Evolutionary conservation across 2,329 filamentous ascomycete species (phyloP).

Genomic region (Pseudodiploospora longispora): DNA sequence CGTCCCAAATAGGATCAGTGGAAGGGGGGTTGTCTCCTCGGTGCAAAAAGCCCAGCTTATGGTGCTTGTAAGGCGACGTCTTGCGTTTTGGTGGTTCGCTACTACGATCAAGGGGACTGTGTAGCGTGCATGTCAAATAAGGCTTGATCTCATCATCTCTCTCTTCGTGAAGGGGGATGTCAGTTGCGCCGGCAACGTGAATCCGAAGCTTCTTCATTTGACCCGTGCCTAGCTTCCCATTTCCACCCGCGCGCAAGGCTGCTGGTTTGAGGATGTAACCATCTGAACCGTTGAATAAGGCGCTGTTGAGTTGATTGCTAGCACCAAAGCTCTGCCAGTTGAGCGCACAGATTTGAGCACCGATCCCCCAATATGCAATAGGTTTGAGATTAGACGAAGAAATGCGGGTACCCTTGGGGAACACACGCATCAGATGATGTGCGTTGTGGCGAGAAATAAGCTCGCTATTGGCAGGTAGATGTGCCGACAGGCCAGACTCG

Average conservation of each 20-base stretch:
- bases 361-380: conserved; percentile 57
- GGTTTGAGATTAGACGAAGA: conserved; percentile 57
- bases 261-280: conserved; percentile 60
- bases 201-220: conserved; percentile 44
- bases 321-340: conserved; percentile 64
- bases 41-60: conserved; percentile 48
- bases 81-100: conserved; percentile 32
- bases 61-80: conserved; percentile 52
- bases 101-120: conserved; percentile 36
- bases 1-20: conserved; percentile 58
- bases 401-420: conserved; percentile 61
- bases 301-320: conserved; percentile 60
- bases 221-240: conserved; percentile 37
- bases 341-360: conserved; percentile 61
- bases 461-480: conserved; percentile 39
- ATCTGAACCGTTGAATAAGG: conserved; percentile 55
- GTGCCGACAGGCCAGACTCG: conserved; percentile 47
- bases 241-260: conserved; percentile 47
- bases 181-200: conserved; percentile 54
- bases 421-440: conserved; percentile 61
- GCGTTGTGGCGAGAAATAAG: conserved; percentile 53
- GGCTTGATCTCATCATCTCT: conserved; percentile 48
- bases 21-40: conserved; percentile 48
- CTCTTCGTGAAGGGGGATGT: conserved; percentile 46
- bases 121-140: conserved; percentile 57